Evolutionary conservation across 2,329 filamentous ascomycete genomes (phyloP), one percentile per base, ranked within the genome.

Genomic region (Celoporthe dispersa): DNA sequence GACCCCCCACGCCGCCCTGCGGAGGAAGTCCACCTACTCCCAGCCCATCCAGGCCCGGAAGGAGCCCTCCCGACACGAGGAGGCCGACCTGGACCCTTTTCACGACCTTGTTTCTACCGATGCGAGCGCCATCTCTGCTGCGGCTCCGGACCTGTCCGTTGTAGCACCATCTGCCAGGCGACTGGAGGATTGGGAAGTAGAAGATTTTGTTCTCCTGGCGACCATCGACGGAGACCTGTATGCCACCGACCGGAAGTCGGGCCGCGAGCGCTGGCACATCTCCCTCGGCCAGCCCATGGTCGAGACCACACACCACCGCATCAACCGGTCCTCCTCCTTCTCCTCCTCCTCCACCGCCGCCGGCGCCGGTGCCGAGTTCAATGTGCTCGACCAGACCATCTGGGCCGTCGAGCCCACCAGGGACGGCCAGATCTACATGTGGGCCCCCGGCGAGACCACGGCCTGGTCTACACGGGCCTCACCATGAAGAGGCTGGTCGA

Each of bases 141-240:
- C 94, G 88, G 94, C 95, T 97, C 94, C 94, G 93, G 94, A 91
- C 85, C 84, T 89, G 86, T 89, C 94, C 92, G 94, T 98, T 87
- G 89, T 93, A 97, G 94, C 94, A 93, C 93, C 92, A 89, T 82
- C 89, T 92, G 95, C 94, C 94, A 94, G 95, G 90, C 97, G 92
- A 87, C 87, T 98, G 88, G 92, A 94, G 89, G 95, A 98, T 85
- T 98, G 95, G 95, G 94, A 98, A 92, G 94, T 98, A 84, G 95
- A 98, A 93, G 94, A 98, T 87, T 97, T 98, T 89, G 93, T 98
- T 85, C 93, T 99, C 86, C 87, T 99, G 92, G 95, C 96, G 93
- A 98, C 96, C 88, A 93, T 98, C 89, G 94, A 98, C 87, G 96
- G 96, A 87, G 93, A 94, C 80, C 89, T 98, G 78, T 93, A 97